phyloP scores from a whole-genome alignment of 2,329 filamentous ascomycete species.

The Grosmannia serpens region DNA sequence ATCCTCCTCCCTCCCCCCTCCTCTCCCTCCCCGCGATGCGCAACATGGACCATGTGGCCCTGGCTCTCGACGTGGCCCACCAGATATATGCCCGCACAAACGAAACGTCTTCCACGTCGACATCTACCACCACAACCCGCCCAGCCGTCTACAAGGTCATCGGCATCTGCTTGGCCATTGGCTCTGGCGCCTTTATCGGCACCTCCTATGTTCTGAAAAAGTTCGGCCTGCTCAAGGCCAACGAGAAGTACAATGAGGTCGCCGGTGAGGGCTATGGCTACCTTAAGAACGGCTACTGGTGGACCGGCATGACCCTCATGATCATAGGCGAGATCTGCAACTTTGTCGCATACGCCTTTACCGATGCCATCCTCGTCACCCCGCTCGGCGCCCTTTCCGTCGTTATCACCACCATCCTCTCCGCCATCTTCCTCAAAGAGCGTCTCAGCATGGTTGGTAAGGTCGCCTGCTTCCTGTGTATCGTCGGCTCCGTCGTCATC shows the following conservation, averaged over 20 bases:
- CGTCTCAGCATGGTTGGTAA: constrained; percentile 91
- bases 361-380: constrained; percentile 90
- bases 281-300: constrained; percentile 91
- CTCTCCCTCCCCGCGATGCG: neutral
- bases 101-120: constrained; percentile 12
- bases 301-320: constrained; percentile 93
- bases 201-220: constrained; percentile 95
- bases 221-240: constrained; percentile 77
- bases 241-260: constrained; percentile 91
- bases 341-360: constrained; percentile 93
- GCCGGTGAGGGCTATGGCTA: constrained; percentile 96
- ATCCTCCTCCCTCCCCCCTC: neutral
- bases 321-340: constrained; percentile 95
- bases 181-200: constrained; percentile 86
- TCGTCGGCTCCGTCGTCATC: constrained; percentile 86
- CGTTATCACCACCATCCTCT: constrained; percentile 82
- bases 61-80: constrained; percentile 21
- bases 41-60: constrained; percentile 18
- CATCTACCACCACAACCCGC: constrained; percentile 17
- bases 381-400: constrained; percentile 85
- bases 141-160: constrained; percentile 65
- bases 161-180: constrained; percentile 74
- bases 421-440: constrained; percentile 92
- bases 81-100: constrained; percentile 32
- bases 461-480: constrained; percentile 89